phyloP scores from a whole-genome alignment of 768 basidiomycete genomes.

The Termitomyces sp. region DNA sequence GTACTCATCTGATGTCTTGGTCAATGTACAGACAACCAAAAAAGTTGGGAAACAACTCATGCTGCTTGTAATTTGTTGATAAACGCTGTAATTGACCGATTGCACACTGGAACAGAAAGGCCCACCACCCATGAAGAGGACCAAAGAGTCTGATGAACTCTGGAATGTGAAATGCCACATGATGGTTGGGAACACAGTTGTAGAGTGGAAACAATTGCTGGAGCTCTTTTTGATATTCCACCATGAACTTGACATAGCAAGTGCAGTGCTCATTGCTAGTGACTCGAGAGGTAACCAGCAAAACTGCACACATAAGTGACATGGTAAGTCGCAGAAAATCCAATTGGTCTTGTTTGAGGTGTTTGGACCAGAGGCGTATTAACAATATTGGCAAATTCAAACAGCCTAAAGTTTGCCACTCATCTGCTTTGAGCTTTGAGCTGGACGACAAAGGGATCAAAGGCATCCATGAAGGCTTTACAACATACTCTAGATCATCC shows the following conservation, averaged over 20 bases:
- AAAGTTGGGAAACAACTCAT: background rate
- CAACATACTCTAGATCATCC: background rate
- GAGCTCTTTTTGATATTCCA: background rate
- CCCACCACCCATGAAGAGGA: slow-evolving; percentile 12
- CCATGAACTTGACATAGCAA: background rate
- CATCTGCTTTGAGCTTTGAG: background rate
- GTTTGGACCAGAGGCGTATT: background rate
- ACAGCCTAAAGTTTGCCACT: background rate
- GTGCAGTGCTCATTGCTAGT: background rate
- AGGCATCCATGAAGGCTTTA: background rate
- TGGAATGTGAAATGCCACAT: background rate
- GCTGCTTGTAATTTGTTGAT: background rate
- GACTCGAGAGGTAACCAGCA: background rate
- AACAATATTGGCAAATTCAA: background rate
- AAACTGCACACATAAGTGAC: background rate
- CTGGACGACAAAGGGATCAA: background rate
- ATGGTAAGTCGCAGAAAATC: background rate
- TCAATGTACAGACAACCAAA: background rate
- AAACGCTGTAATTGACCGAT: slow-evolving; percentile 6
- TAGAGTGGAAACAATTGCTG: background rate
- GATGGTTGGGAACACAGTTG: background rate
- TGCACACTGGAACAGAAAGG: slow-evolving; percentile 10
- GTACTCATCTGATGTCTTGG: background rate
- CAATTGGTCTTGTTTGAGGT: background rate
- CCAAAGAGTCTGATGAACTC: background rate